These are phyloP conservation scores for Fusarium anthophilum DNA, from an alignment of 2,329 filamentous ascomycete species.

Conservation along the genomic window DNA sequence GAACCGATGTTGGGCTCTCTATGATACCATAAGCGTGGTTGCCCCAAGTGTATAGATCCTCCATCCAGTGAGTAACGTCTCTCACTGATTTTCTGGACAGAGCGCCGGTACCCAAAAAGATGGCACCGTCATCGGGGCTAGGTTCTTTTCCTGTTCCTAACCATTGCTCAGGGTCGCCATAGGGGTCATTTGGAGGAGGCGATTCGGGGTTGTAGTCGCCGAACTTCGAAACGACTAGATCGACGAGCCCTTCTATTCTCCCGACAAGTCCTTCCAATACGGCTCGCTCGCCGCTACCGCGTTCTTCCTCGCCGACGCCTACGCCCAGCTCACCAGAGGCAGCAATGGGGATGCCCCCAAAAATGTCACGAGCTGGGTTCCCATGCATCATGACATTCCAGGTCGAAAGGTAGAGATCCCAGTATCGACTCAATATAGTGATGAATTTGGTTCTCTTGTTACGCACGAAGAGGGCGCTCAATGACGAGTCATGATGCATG, in stretches of 20 bases:
- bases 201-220: conserved; percentile 59
- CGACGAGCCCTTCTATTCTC: conserved; percentile 83
- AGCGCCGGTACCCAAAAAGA: conserved; percentile 84
- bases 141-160: conserved; percentile 76
- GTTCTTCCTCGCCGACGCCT: conserved; percentile 94
- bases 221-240: conserved; percentile 88
- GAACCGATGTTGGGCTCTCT: conserved; percentile 77
- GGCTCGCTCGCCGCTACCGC: conserved; percentile 91
- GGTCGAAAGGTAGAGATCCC: conserved; percentile 73
- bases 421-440: conserved; percentile 79
- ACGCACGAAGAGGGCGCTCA: conserved; percentile 74
- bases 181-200: conserved; percentile 35
- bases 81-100: conserved; percentile 76
- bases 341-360: conserved; percentile 86
- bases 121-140: conserved; percentile 78
- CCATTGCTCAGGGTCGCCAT: conserved; percentile 62
- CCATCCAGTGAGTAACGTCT: conserved; percentile 85
- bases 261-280: conserved; percentile 89
- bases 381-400: conserved; percentile 94
- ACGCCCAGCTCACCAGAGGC: conserved; percentile 91
- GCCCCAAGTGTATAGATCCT: conserved; percentile 86
- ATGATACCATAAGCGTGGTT: conserved; percentile 85
- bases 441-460: conserved; percentile 75
- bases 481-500: conserved; percentile 82
- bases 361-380: conserved; percentile 83